Base-by-base conservation (phyloP, 176 grass and related monocot species). In the Aegilops umbellulata region DNA sequence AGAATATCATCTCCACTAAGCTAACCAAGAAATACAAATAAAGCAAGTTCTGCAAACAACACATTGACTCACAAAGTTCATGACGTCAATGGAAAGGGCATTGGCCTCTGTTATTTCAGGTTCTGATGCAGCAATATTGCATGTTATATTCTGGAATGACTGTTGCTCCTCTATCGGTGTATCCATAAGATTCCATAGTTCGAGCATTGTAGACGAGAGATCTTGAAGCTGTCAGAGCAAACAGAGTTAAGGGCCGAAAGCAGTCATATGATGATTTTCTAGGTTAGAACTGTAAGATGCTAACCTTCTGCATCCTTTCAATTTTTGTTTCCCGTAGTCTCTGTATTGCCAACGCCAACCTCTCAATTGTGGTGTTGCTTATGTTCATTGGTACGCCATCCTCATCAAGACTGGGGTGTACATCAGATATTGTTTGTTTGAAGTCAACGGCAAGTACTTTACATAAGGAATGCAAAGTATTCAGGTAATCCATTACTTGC, bases 171-270 rank as follows among this genome's bases (percentile, higher is more conserved):
- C 90, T 1, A 92, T 53, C 35, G 94, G 94, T 20, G 94, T 97
- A 47, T 97, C 94, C 94, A 97, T 97, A 31, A 97, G 73, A 92
- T 93, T 94, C 94, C 94, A 94, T 30, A 97, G 75, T 80, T 92
- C 89, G 10, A 97, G 76, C 94, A 92, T 87, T 13, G 86, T 85
- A 58, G 92, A 90, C 49, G 88, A 92, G 34, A 97, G 89, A 82
- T 94, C 92, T 97, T 97, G 94, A 97, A 97, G 92, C 94, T 94
- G 90, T n/a, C 13, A 90, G 34, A 82, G 26, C 14, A 15, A 70
- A 81, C 23, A 85, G 66, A 80, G 46, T 83, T 86, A 80, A 57
- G 13, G 51, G 25, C 39, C 27, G 60, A 66, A 82, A 86, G 34
- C 15, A 85, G 57, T 47, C 61, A 22, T 14, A 81, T 72, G 10